A percentile compares a stretch with the other conserved stretches of the same genome.
Conservation (phyloP, 768 basidiomycete genomes). For the Leucocoprinus leucothites region DNA sequence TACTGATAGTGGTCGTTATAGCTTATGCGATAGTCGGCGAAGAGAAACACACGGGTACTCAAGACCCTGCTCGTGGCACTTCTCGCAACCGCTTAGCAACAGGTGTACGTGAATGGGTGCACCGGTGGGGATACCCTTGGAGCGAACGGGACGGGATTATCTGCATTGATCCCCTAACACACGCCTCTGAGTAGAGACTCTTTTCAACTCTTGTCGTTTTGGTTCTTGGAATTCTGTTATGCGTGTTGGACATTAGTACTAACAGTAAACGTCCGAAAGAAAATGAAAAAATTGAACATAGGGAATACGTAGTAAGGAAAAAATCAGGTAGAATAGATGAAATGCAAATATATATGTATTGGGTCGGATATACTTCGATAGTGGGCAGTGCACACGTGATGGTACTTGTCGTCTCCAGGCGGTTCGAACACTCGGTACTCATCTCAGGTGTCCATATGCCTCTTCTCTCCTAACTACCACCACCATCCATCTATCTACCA, state of each 20-base stretch:
- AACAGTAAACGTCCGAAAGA: too few species aligned
- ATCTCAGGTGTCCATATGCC: not conserved
- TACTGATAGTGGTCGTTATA: constrained; percentile 23
- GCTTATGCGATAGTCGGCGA: constrained; percentile 93
- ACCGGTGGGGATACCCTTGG: constrained; percentile 96
- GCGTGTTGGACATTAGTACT: constrained; percentile 3
- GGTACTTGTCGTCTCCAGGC: constrained; percentile 1
- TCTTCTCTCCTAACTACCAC: constrained; percentile 7
- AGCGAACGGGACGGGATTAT: constrained; percentile 88
- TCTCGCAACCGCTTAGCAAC: constrained; percentile 81
- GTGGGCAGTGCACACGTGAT: constrained; percentile 9
- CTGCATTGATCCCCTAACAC: constrained; percentile 84
- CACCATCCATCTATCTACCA: constrained; percentile 1
- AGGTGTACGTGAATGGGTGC: constrained; percentile 87
- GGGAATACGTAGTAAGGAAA: not conserved
- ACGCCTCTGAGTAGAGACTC: constrained; percentile 42
- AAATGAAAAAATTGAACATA: not conserved
- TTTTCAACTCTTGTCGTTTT: not conserved
- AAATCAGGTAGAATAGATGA: not conserved
- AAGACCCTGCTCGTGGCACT: constrained; percentile 77
- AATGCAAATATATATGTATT: not conserved
- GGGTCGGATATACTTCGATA: constrained; percentile 4
- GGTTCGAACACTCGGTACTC: not conserved
- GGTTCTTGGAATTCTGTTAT: not conserved
- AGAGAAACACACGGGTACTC: constrained; percentile 94